These are phyloP conservation scores for Rhodotorula sp. DNA, from an alignment of 1,284 basidiomycete genomes.

Conservation along the genomic window DNA sequence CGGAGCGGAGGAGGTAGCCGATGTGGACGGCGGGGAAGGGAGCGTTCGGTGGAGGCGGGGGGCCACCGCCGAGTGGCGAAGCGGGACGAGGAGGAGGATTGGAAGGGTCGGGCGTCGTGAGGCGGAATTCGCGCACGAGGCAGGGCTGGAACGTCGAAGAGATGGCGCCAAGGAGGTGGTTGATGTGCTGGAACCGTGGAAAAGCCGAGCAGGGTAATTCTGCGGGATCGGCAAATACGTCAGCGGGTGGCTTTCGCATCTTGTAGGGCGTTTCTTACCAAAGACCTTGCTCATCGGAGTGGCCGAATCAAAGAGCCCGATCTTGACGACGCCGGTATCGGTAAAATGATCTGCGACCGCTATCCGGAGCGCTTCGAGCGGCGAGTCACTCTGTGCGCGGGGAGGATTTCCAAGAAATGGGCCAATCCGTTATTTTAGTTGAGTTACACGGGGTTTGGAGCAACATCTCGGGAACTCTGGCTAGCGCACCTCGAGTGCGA, in stretches of 20 bases:
- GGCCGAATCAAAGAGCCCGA: conserved; percentile 29
- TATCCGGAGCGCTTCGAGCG: conserved; percentile 22
- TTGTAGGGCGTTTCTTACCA: conserved; percentile 11
- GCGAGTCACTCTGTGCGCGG: conserved; percentile 13
- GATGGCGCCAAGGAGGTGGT: conserved; percentile 33
- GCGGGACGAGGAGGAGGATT: neutral
- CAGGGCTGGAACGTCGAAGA: conserved; percentile 9
- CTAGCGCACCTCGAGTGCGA: conserved; percentile 29
- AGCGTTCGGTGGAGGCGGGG: neutral
- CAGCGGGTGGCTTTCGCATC: neutral
- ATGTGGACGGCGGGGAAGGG: conserved; percentile 20
- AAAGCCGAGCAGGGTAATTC: conserved; percentile 40
- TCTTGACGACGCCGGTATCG: conserved; percentile 37
- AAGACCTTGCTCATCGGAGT: conserved; percentile 35
- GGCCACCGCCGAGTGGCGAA: neutral
- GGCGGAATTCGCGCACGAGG: conserved; percentile 36
- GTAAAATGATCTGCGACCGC: conserved; percentile 37
- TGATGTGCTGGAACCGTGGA: conserved; percentile 38
- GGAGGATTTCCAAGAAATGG: neutral
- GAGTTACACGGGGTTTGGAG: neutral
- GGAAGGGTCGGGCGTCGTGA: conserved; percentile 34
- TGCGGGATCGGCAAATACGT: neutral
- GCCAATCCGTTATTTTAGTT: neutral
- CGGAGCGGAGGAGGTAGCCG: conserved; percentile 39
- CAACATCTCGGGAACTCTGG: neutral